These are phyloP conservation scores for Eucalyptus leucophloia DNA, from an alignment of 345 rosid species.

Conservation along the genomic window DNA sequence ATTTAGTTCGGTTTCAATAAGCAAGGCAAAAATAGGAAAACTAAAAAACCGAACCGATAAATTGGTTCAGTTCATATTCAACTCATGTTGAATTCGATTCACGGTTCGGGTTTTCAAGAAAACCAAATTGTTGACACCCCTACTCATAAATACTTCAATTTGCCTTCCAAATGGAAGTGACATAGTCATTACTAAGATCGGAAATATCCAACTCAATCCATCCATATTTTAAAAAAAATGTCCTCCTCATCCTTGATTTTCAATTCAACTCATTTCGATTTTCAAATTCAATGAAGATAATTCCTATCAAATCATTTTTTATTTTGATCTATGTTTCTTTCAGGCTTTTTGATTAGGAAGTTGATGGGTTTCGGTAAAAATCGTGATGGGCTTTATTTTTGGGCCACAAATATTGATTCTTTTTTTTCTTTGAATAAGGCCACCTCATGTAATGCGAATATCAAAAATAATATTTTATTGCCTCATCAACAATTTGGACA, in stretches of 20 bases:
- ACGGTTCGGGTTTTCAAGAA: too few species aligned
- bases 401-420: not conserved
- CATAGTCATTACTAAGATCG: rapidly evolving
- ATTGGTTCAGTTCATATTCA: not conserved
- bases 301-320: not conserved
- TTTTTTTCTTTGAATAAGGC: too few species aligned
- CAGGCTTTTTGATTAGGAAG: not conserved
- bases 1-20: too few species aligned
- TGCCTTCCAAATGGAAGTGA: not conserved
- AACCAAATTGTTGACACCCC: too few species aligned
- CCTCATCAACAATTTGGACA: too few species aligned
- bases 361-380: not conserved
- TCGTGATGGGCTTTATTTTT: not conserved
- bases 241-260: too few species aligned
- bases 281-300: not conserved
- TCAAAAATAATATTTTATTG: too few species aligned
- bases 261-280: not conserved
- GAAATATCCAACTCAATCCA: not conserved
- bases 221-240: too few species aligned
- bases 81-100: rapidly evolving
- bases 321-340: not conserved
- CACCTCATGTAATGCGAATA: too few species aligned
- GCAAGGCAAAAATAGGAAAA: too few species aligned
- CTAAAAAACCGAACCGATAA: too few species aligned
- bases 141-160: not conserved